Conservation (phyloP, 108 stramenopile species). For the Pseudonitzschia delicatissima region DNA sequence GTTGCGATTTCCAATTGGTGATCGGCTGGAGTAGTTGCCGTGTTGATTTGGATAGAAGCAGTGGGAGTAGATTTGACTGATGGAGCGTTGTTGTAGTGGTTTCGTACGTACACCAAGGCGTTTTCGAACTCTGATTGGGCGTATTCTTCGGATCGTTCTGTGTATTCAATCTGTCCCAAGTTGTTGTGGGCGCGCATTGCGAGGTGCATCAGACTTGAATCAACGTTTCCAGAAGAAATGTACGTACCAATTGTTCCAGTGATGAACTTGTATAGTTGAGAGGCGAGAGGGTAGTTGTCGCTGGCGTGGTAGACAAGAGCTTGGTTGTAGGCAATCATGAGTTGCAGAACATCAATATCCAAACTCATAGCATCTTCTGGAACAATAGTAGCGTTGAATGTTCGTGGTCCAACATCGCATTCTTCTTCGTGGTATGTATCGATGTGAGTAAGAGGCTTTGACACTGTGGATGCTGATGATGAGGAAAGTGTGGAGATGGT, state of each 20-base stretch:
- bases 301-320: constrained; percentile 31
- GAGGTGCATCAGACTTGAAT: constrained; percentile 10
- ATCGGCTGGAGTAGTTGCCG: not conserved
- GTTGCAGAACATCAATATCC: constrained; percentile 22
- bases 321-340: constrained; percentile 41
- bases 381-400: constrained; percentile 20
- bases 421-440: constrained; percentile 47
- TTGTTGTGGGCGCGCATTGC: constrained; percentile 47
- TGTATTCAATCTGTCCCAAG: constrained; percentile 43
- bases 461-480: not conserved
- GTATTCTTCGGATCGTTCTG: constrained; percentile 24
- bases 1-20: constrained; percentile 29
- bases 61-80: not conserved
- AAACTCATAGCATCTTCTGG: not conserved
- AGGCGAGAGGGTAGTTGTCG: constrained; percentile 15
- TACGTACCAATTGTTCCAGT: constrained; percentile 1
- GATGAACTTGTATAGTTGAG: constrained; percentile 20
- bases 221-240: constrained; percentile 1
- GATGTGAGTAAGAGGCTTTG: constrained; percentile 1
- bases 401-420: constrained; percentile 45
- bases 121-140: constrained; percentile 33
- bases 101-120: constrained; percentile 20
- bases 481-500: not conserved
- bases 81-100: not conserved
- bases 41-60: not conserved